These are phyloP conservation scores for Globisporangium canariense DNA, from an alignment of 352 stramenopile species.

Conservation along the genomic window DNA sequence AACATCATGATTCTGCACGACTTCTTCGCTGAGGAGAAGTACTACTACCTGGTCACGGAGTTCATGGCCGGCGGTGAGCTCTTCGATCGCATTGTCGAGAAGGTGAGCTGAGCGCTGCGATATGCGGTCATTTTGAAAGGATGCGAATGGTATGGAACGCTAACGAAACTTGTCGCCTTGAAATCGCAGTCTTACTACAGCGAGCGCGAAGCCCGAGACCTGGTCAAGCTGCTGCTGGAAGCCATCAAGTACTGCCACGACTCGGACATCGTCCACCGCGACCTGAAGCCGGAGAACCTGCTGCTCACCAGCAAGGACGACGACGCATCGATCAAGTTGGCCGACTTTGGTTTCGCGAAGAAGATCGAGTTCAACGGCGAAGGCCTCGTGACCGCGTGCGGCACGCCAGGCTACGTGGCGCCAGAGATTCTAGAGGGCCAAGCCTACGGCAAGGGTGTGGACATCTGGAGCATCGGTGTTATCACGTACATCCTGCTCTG, in stretches of 20 bases:
- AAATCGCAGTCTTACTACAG: slow-evolving; percentile 82
- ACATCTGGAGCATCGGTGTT: slow-evolving; percentile 85
- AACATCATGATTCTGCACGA: slow-evolving; percentile 93
- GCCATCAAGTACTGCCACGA: slow-evolving; percentile 90
- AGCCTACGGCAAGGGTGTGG: slow-evolving; percentile 77
- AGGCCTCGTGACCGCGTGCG: slow-evolving; percentile 72
- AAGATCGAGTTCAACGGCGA: slow-evolving; percentile 75
- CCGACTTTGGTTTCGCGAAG: slow-evolving; percentile 86
- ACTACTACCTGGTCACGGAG: slow-evolving; percentile 98
- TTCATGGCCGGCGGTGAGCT: slow-evolving; percentile 92
- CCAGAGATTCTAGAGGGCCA: slow-evolving; percentile 81
- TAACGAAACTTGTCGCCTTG: background rate
- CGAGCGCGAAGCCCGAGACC: slow-evolving; percentile 82
- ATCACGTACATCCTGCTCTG: slow-evolving; percentile 39
- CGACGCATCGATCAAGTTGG: slow-evolving; percentile 83
- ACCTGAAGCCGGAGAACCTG: slow-evolving; percentile 85
- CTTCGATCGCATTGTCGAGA: slow-evolving; percentile 86
- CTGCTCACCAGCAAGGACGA: slow-evolving; percentile 78
- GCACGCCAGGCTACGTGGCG: slow-evolving; percentile 80
- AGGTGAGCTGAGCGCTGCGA: slow-evolving; percentile 33
- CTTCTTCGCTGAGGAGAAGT: slow-evolving; percentile 92
- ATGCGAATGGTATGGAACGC: background rate
- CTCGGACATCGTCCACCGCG: slow-evolving; percentile 76
- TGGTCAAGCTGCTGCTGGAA: slow-evolving; percentile 83
- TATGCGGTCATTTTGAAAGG: background rate